Percentiles rank a stretch among this genome's conserved stretches.
Conservation (phyloP, 805 yeast species). For the Cyberlindnera maclurae region DNA sequence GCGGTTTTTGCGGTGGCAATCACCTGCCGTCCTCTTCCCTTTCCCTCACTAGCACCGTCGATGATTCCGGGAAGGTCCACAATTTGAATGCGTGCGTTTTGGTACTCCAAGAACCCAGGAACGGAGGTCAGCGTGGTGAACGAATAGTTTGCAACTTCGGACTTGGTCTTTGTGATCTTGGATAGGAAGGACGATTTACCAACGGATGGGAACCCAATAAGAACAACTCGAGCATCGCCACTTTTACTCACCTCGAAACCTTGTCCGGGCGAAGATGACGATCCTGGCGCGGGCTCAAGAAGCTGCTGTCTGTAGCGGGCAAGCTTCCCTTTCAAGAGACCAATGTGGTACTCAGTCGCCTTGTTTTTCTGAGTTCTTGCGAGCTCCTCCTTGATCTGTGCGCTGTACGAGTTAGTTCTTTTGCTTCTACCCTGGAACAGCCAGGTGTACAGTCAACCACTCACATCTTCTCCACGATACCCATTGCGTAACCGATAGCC, state of each 20-base stretch:
- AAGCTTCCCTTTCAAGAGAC: constrained; percentile 87
- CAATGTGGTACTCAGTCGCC: constrained; percentile 96
- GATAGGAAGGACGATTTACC: constrained; percentile 90
- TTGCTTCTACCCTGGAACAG: neutral
- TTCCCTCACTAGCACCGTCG: constrained; percentile 94
- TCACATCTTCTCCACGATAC: constrained; percentile 14
- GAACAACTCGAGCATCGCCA: constrained; percentile 93
- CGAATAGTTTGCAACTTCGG: constrained; percentile 92
- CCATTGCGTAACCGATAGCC: no score
- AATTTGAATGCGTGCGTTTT: constrained; percentile 94
- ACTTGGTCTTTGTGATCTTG: constrained; percentile 86
- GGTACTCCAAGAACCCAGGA: constrained; percentile 90
- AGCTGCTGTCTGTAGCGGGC: constrained; percentile 90
- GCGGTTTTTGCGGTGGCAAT: constrained; percentile 95
- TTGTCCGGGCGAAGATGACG: constrained; percentile 59
- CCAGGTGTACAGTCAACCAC: neutral
- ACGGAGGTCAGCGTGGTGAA: constrained; percentile 95
- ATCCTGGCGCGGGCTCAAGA: constrained; percentile 76
- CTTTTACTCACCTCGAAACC: constrained; percentile 94
- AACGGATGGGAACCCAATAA: constrained; percentile 96
- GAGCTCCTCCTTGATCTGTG: constrained; percentile 49
- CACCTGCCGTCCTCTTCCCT: constrained; percentile 96
- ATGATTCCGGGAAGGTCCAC: constrained; percentile 98
- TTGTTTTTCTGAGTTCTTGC: constrained; percentile 94
- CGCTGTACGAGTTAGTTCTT: neutral